Evolutionary conservation across 2,329 filamentous ascomycete species (phyloP).

Genomic region (Pezicula rhizophila): DNA sequence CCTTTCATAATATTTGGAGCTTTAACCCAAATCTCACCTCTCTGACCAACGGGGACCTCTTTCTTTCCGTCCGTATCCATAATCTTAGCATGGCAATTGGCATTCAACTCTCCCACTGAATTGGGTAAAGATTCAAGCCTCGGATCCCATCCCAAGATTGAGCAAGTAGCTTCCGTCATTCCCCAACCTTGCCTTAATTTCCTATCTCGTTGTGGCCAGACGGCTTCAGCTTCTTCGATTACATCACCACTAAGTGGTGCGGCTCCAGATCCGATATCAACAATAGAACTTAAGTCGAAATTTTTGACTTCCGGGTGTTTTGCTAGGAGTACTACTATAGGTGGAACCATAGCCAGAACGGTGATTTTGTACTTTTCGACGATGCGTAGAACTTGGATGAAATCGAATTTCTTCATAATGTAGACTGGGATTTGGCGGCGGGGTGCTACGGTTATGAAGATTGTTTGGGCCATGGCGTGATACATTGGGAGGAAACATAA

Average conservation of each 20-base stretch:
- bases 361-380: constrained; percentile 66
- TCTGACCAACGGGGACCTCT: constrained; percentile 45
- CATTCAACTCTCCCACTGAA: constrained; percentile 60
- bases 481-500: constrained; percentile 46
- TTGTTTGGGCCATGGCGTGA: constrained; percentile 67
- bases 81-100: constrained; percentile 65
- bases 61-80: constrained; percentile 50
- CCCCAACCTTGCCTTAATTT: constrained; percentile 73
- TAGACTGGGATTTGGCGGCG: constrained; percentile 61
- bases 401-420: constrained; percentile 74
- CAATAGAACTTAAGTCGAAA: constrained; percentile 63
- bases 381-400: constrained; percentile 62
- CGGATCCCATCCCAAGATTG: constrained; percentile 59
- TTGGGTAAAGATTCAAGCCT: constrained; percentile 34
- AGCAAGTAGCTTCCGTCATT: constrained; percentile 80
- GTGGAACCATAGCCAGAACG: constrained; percentile 61
- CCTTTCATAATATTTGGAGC: constrained; percentile 69
- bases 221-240: constrained; percentile 49
- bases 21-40: constrained; percentile 68
- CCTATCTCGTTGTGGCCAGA: constrained; percentile 43
- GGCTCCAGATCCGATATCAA: constrained; percentile 56
- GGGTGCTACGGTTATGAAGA: constrained; percentile 56
- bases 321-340: constrained; percentile 64
- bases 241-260: constrained; percentile 60
- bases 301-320: constrained; percentile 62